Percentiles rank a stretch among this genome's conserved stretches.
Evolutionary conservation across 176 grass and related monocot species (phyloP).

Genomic region (Bothriochloa decipiens): DNA sequence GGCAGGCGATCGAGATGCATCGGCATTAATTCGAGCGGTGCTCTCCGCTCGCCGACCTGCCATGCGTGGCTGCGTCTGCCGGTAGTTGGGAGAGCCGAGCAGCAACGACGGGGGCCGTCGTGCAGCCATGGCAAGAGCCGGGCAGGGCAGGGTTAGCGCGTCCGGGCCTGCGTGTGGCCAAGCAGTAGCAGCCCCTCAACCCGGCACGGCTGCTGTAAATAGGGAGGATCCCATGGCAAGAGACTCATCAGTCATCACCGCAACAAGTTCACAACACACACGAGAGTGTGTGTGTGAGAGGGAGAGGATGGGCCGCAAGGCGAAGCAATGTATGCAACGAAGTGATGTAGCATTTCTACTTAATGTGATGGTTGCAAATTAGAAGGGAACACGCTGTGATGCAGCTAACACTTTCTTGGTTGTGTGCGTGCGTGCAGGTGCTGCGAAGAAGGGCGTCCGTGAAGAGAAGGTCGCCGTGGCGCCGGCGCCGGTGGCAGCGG

Average conservation of each 20-base stretch:
- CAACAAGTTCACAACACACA: not conserved
- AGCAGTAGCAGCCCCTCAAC: not conserved
- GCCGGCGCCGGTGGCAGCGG: not conserved
- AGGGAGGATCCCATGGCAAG: not conserved
- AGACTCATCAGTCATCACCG: not conserved
- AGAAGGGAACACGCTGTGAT: not conserved
- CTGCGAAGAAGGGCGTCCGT: not conserved
- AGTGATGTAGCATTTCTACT: not conserved
- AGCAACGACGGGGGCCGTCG: too few relatives aligned
- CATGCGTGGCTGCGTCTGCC: too few relatives aligned
- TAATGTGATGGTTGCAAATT: not conserved
- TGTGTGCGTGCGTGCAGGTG: not conserved
- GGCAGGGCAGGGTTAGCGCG: too few relatives aligned
- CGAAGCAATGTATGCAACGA: constrained; percentile 23
- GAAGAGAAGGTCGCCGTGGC: not conserved
- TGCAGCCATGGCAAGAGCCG: too few relatives aligned
- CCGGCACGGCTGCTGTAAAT: constrained; percentile 6
- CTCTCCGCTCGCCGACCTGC: too few relatives aligned
- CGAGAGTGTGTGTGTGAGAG: not conserved
- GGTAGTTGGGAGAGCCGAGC: too few relatives aligned
- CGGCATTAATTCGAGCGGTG: too few relatives aligned
- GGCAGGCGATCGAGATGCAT: too few relatives aligned
- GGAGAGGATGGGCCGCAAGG: constrained; percentile 16
- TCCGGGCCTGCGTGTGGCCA: constrained; percentile 1
- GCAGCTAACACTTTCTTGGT: not conserved